Conservation (phyloP, 306 rosid species). For the Canavalia gladiata region DNA sequence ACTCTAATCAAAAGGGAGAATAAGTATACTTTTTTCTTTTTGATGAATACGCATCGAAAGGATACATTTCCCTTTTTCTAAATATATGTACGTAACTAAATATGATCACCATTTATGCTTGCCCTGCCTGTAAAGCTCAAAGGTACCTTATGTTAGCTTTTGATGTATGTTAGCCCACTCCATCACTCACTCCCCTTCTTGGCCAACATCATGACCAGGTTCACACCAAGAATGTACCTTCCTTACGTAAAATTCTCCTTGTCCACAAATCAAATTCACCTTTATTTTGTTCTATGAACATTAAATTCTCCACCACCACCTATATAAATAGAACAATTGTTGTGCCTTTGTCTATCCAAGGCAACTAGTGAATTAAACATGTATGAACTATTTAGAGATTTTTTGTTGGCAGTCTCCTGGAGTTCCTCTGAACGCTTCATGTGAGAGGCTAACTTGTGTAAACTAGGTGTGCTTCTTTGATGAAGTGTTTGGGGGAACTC, state of each 20-base stretch:
- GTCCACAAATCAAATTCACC: conserved; percentile 3
- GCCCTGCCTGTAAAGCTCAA: not conserved
- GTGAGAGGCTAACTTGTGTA: not conserved
- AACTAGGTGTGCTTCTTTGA: not conserved
- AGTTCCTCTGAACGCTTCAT: conserved; percentile 62
- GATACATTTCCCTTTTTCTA: no score
- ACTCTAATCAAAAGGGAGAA: not conserved
- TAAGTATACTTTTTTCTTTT: not conserved
- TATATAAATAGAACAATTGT: conserved; percentile 17
- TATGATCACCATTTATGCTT: not conserved
- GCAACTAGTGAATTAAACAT: not conserved
- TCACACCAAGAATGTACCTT: not conserved
- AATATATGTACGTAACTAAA: no score
- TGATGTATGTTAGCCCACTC: not conserved
- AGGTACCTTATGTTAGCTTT: not conserved
- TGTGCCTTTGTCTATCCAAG: not conserved
- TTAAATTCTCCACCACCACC: not conserved
- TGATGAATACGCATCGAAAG: no score
- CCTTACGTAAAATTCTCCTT: not conserved
- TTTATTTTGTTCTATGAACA: not conserved
- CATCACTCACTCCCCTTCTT: not conserved
- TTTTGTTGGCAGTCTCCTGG: conserved; percentile 51
- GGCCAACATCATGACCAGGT: conserved; percentile 47
- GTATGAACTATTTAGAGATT: not conserved
- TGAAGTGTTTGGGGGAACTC: conserved; percentile 66